phyloP scores from a whole-genome alignment of 177 flowering plant species.

The Vitis hybrid region DNA sequence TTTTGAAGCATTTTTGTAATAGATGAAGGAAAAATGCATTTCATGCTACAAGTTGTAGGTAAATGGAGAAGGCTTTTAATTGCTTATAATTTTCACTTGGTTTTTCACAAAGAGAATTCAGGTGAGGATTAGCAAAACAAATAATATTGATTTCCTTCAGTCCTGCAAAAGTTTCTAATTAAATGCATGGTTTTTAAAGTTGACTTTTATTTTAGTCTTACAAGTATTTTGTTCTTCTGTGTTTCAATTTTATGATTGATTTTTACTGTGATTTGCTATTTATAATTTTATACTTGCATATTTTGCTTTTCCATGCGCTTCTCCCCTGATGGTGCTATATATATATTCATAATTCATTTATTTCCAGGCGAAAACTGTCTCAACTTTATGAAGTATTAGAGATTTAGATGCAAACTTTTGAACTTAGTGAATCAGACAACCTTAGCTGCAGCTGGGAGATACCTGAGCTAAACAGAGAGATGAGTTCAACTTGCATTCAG shows the following conservation, averaged over 20 bases:
- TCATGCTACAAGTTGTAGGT: no score
- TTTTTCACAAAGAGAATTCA: no score
- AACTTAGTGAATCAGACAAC: not conserved
- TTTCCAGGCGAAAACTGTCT: conserved; percentile 9
- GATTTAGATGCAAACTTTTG: not conserved
- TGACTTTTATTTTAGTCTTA: not conserved
- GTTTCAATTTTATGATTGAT: not conserved
- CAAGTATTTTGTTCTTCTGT: not conserved
- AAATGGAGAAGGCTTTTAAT: no score
- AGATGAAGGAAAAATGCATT: no score
- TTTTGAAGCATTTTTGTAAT: no score
- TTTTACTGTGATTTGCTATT: not conserved
- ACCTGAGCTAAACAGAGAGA: conserved; percentile 16
- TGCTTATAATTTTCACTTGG: no score
- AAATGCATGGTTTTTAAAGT: no score
- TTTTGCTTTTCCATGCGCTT: not conserved
- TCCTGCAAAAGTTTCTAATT: no score
- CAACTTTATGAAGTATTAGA: not conserved
- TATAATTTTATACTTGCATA: not conserved
- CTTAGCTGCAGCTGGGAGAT: conserved; percentile 6
- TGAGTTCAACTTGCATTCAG: conserved; percentile 38
- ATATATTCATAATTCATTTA: not conserved
- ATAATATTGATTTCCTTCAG: no score
- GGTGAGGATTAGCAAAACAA: no score
- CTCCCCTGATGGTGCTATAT: not conserved